phyloP scores from a whole-genome alignment of 1,284 basidiomycete genomes.

The Blastosporella zonata region DNA sequence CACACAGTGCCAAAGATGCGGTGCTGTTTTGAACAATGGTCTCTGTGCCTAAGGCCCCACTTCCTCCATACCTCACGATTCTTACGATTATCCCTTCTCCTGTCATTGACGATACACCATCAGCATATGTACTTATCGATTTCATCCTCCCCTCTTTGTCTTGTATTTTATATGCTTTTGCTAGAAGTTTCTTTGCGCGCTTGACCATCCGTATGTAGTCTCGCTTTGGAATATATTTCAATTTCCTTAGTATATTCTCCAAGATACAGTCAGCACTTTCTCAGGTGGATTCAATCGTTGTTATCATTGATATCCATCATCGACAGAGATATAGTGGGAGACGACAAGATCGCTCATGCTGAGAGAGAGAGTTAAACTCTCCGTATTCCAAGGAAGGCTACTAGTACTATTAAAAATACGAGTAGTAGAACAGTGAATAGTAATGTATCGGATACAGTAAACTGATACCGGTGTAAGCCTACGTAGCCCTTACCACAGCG shows the following conservation, averaged over 20 bases:
- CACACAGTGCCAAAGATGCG: slow-evolving; percentile 62
- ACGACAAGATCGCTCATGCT: too few relatives aligned
- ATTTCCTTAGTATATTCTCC: too few relatives aligned
- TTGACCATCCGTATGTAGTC: too few relatives aligned
- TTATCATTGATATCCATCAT: too few relatives aligned
- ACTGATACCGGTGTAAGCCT: neutral
- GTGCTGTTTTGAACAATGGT: slow-evolving; percentile 37
- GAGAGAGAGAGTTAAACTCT: too few relatives aligned
- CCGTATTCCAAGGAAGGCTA: neutral
- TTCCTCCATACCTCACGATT: slow-evolving; percentile 6
- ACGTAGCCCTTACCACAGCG: too few relatives aligned
- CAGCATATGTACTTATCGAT: neutral
- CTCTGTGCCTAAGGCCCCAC: slow-evolving; percentile 24
- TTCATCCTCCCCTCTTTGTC: neutral
- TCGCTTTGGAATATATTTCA: too few relatives aligned
- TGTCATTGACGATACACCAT: neutral
- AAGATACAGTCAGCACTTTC: too few relatives aligned
- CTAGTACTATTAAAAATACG: neutral
- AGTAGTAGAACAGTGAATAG: slow-evolving; percentile 4
- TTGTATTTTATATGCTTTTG: neutral
- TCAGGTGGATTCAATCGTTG: too few relatives aligned
- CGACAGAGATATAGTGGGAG: too few relatives aligned
- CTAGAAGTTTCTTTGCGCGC: neutral
- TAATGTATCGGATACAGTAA: slow-evolving; percentile 1
- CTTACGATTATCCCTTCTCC: slow-evolving; percentile 1